A percentile compares a stretch with the other conserved stretches of the same genome.
Evolutionary conservation across 1,284 basidiomycete genomes (phyloP).

Genomic region (Melampsora americana): DNA sequence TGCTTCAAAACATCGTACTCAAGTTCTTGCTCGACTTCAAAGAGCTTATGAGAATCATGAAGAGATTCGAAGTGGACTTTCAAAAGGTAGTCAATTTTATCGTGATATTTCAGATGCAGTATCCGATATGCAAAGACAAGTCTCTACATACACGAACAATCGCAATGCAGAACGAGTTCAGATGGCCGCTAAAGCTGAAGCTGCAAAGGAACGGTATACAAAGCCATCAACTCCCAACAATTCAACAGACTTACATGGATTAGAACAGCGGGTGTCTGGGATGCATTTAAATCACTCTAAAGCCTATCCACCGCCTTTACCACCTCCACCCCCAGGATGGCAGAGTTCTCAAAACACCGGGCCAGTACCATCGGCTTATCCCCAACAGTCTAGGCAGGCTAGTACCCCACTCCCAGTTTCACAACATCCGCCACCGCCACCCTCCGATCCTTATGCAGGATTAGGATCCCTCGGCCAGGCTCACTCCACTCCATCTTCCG

Average conservation of each 20-base stretch:
- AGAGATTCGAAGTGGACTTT: conserved; percentile 78
- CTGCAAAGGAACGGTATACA: conserved; percentile 66
- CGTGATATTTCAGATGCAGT: conserved; percentile 16
- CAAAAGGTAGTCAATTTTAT: conserved; percentile 59
- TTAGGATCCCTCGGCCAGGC: conserved; percentile 16
- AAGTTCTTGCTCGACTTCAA: conserved; percentile 68
- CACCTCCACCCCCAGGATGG: conserved; percentile 44
- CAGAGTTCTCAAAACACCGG: conserved; percentile 31
- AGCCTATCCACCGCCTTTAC: conserved; percentile 31
- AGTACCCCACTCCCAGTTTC: not conserved
- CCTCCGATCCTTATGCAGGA: conserved; percentile 15
- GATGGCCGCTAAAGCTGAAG: conserved; percentile 64
- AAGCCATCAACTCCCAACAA: conserved; percentile 55
- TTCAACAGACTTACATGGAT: conserved; percentile 39
- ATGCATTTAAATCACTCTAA: conserved; percentile 44
- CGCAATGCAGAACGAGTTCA: conserved; percentile 66
- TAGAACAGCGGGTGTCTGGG: conserved; percentile 39
- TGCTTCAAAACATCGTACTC: conserved; percentile 70
- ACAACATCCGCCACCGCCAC: conserved; percentile 29
- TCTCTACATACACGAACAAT: conserved; percentile 80
- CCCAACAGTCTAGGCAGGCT: conserved; percentile 18
- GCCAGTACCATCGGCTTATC: conserved; percentile 32
- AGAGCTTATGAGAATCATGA: conserved; percentile 75
- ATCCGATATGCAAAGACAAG: conserved; percentile 62
- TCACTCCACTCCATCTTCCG: conserved; percentile 47